A percentile compares a stretch with the other conserved stretches of the same genome.
Evolutionary conservation across 2,329 filamentous ascomycete species (phyloP).

Genomic region (Nothophaeocryptopus gaeumannii): DNA sequence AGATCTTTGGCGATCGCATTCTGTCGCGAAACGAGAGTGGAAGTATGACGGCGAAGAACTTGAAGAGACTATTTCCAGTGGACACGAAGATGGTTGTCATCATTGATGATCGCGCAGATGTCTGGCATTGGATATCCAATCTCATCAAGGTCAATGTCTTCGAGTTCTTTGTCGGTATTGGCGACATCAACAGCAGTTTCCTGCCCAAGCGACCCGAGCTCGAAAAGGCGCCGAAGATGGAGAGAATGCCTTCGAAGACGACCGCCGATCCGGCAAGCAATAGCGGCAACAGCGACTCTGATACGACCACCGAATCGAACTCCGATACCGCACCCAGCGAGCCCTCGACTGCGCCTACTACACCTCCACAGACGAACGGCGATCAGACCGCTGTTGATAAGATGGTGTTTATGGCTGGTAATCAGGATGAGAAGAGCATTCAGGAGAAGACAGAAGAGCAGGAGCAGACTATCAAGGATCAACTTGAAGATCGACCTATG

Average conservation of each 20-base stretch:
- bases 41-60: conserved; percentile 82
- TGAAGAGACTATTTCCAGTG: conserved; percentile 88
- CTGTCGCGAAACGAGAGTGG: conserved; percentile 97
- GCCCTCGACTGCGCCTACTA: conserved; percentile 9
- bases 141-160: conserved; percentile 93
- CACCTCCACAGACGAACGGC: conserved; percentile 34
- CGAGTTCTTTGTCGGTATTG: conserved; percentile 97
- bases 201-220: conserved; percentile 69
- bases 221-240: conserved; percentile 26
- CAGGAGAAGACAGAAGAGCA: conserved; percentile 80
- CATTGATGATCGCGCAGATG: conserved; percentile 93
- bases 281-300: conserved; percentile 2
- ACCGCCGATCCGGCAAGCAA: conserved; percentile 5
- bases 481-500: conserved; percentile 82
- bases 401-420: conserved; percentile 70
- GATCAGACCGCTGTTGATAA: conserved; percentile 65
- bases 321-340: conserved; percentile 12
- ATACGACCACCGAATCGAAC: conserved; percentile 3
- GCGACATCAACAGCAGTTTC: conserved; percentile 98
- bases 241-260: conserved; percentile 16
- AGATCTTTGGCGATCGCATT: conserved; percentile 89
- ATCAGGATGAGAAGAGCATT: conserved; percentile 64
- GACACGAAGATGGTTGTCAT: conserved; percentile 99
- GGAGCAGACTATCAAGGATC: conserved; percentile 80
- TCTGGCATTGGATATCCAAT: conserved; percentile 91